phyloP scores from a whole-genome alignment of 441 rosid species.

The Manihot esculenta region DNA sequence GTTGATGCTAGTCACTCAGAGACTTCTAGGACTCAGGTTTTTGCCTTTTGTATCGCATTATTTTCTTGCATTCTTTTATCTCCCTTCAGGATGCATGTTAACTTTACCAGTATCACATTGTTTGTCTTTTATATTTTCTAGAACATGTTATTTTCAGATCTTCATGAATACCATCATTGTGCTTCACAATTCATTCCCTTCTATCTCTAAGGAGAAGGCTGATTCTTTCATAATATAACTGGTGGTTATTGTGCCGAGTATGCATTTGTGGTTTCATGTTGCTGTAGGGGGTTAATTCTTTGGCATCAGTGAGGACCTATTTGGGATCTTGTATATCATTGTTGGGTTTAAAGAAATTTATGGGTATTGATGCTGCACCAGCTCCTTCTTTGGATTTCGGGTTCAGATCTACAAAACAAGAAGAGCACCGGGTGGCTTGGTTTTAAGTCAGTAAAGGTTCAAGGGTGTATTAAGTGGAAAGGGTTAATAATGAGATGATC shows the following conservation, averaged over 20 bases:
- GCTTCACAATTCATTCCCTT: neutral
- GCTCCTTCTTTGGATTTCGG: too few species aligned
- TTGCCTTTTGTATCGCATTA: neutral
- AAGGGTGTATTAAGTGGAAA: too few species aligned
- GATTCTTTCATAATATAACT: neutral
- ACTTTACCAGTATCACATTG: neutral
- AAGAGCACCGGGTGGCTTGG: too few species aligned
- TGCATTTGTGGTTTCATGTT: neutral
- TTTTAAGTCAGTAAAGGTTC: too few species aligned
- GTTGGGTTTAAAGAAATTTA: too few species aligned
- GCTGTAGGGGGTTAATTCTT: too few species aligned
- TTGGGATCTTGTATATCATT: too few species aligned
- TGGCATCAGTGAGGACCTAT: too few species aligned
- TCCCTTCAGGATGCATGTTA: neutral
- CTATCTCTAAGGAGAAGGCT: neutral
- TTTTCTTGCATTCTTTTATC: neutral
- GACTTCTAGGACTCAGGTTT: conserved; percentile 28
- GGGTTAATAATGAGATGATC: too few species aligned
- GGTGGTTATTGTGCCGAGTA: neutral
- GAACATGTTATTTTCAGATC: neutral
- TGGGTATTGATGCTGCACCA: too few species aligned
- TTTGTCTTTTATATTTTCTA: neutral
- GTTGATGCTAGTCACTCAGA: conserved; percentile 24
- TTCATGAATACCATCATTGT: neutral
- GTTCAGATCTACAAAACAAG: too few species aligned